Evolutionary conservation across 139 green algal species (phyloP).

Genomic region (Picochlorum sp.): DNA sequence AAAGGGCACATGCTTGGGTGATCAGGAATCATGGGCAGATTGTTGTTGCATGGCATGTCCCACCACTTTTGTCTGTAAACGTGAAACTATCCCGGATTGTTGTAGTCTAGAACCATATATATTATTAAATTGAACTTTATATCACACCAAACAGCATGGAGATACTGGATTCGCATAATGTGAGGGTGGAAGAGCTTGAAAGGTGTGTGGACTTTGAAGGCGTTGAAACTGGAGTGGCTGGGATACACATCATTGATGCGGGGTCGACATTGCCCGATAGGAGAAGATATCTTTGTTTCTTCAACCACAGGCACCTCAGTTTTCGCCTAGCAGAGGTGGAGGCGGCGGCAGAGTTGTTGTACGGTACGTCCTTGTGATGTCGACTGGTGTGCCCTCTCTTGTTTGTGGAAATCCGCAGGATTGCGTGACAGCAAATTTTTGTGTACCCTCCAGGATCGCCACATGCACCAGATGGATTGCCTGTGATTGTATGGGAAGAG

Average conservation of each 20-base stretch:
- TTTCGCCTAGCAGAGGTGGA: conserved; percentile 60
- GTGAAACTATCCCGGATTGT: no score
- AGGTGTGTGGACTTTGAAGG: not conserved
- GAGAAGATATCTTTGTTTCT: conserved; percentile 40
- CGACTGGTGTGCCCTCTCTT: not conserved
- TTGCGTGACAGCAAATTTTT: not conserved
- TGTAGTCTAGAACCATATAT: no score
- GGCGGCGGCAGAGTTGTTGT: conserved; percentile 32
- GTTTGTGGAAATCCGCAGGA: not conserved
- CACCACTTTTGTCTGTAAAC: no score
- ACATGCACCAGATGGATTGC: conserved; percentile 2
- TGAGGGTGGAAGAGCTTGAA: no score
- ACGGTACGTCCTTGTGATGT: conserved; percentile 1
- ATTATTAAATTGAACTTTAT: no score
- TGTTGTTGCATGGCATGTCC: no score
- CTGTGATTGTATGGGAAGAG: conserved; percentile 22
- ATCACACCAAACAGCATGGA: no score
- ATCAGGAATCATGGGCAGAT: no score
- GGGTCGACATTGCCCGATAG: not conserved
- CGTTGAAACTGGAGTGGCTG: not conserved
- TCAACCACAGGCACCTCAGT: conserved; percentile 59
- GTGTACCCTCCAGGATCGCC: not conserved
- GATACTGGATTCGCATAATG: no score
- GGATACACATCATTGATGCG: not conserved
- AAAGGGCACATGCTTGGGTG: no score